Evolutionary conservation across 805 yeast genomes (phyloP).

Genomic region (Isabelozyma pseudorhagii): DNA sequence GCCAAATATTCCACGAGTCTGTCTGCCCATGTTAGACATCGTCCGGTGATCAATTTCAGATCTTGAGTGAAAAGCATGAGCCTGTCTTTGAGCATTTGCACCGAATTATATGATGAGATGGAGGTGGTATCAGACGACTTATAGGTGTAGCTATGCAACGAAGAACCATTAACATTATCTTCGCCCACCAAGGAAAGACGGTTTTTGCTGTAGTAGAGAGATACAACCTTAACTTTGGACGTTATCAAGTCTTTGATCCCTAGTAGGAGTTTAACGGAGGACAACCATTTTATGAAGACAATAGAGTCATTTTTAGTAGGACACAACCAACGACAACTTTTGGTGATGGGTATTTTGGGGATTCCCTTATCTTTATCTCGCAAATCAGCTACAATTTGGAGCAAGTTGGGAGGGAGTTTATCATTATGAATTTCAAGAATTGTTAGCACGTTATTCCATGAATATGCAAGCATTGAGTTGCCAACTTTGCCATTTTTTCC

Average conservation of each 20-base stretch:
- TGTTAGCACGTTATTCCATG: conserved; percentile 63
- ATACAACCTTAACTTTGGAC: neutral
- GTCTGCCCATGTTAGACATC: conserved; percentile 70
- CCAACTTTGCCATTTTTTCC: conserved; percentile 12
- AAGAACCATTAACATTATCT: neutral
- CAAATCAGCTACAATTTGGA: conserved; percentile 21
- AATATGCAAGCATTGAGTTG: conserved; percentile 55
- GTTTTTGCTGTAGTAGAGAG: neutral
- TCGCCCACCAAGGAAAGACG: conserved; percentile 4
- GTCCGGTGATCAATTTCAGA: conserved; percentile 56
- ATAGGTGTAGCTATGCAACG: neutral
- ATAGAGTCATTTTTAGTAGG: conserved; percentile 31
- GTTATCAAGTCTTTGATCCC: neutral
- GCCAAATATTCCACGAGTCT: conserved; percentile 47
- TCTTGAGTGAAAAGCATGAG: conserved; percentile 14
- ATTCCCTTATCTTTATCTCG: conserved; percentile 37
- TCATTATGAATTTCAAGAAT: conserved; percentile 48
- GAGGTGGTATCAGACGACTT: neutral
- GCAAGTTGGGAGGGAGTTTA: conserved; percentile 27
- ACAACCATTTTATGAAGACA: conserved; percentile 55
- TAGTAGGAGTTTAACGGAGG: conserved; percentile 10
- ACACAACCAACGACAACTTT: conserved; percentile 21
- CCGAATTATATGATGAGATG: conserved; percentile 10
- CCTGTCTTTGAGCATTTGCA: conserved; percentile 20
- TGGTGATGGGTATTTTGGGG: conserved; percentile 21